Conservation (phyloP, 495 filamentous ascomycete species). For the Lineolata rhizophorae region DNA sequence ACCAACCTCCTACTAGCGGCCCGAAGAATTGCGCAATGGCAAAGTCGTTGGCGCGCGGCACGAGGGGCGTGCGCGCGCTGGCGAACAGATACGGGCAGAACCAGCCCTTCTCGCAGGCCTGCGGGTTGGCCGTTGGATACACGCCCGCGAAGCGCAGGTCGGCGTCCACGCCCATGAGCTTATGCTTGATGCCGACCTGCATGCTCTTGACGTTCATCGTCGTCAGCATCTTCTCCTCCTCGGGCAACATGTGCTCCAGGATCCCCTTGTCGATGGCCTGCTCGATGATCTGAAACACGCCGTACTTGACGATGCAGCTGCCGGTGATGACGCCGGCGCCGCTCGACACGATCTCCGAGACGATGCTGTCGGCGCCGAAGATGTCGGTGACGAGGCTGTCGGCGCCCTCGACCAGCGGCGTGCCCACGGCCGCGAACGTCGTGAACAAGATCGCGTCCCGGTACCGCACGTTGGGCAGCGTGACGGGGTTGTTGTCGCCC, state of each 20-base stretch:
- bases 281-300: constrained; percentile 21
- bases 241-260: constrained; percentile 20
- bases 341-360: constrained; percentile 16
- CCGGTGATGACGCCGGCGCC: constrained; percentile 15
- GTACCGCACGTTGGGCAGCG: constrained; percentile 21
- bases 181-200: constrained; percentile 22
- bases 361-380: constrained; percentile 17
- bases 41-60: constrained; percentile 17
- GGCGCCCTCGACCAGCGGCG: constrained; percentile 15
- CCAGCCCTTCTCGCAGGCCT: constrained; percentile 20
- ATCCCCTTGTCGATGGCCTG: constrained; percentile 23
- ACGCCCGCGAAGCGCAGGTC: constrained; percentile 13
- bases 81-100: constrained; percentile 22
- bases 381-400: constrained; percentile 9
- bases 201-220: constrained; percentile 20
- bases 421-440: constrained; percentile 18
- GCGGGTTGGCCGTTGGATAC: constrained; percentile 9
- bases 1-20: constrained; percentile 17
- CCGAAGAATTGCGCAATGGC: constrained; percentile 21
- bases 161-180: constrained; percentile 21
- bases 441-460: constrained; percentile 20
- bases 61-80: constrained; percentile 15
- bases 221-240: constrained; percentile 21
- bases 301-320: constrained; percentile 17
- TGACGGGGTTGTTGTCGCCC: constrained; percentile 22